Evolutionary conservation across 1,139 yeast species (phyloP), one percentile per base, ranked within the genome.

Genomic region (Suhomyces chickasaworum): DNA sequence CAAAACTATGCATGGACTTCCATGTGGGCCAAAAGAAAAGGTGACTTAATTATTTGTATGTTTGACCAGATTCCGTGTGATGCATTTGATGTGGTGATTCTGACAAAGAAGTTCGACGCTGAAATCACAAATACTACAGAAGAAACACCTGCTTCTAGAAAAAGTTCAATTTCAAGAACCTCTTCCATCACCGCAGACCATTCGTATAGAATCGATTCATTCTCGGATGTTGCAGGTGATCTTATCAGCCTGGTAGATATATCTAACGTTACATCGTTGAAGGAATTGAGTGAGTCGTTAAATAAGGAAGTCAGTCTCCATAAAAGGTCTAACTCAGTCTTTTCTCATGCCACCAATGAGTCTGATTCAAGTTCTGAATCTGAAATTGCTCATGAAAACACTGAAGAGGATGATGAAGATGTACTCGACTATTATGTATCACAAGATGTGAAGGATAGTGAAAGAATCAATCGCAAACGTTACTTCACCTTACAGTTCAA

Each of bases 41-140:
- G 84, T 2, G 81, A 80, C 44, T 68, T 87, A 49, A 77, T 90
- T 44, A 86, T 89, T 38, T 84, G 95, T 71, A 89, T 89, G 71
- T 84, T 91, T 61, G 96, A 90, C 57, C 95, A 89, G 60, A 87
- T 89, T 29, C 87, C 89, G 1, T 86, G 95, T 62, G 95, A 87
- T 64, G 85, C 87, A 4, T 78, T 87, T 50, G 89, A 84, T 57
- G 66, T 88, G 8, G 69, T 78, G 16, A 67, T 83, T 29, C 73
- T 70, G 63, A 62, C 69, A 31, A 59, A 57, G n/a, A 55, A 53
- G 16, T 10, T 13, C 7, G 31, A 23, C 4, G 12, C 20, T 4
- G 18, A 54, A 2, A 41, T 46, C 1, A 61, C 38, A 0, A 27
- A 20, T 17, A n/a, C 31, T 8, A 32, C 31, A 12, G 42, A 37